Base-by-base conservation (phyloP, 129 eudicot species). In the Chrysanthemum seticuspe region DNA sequence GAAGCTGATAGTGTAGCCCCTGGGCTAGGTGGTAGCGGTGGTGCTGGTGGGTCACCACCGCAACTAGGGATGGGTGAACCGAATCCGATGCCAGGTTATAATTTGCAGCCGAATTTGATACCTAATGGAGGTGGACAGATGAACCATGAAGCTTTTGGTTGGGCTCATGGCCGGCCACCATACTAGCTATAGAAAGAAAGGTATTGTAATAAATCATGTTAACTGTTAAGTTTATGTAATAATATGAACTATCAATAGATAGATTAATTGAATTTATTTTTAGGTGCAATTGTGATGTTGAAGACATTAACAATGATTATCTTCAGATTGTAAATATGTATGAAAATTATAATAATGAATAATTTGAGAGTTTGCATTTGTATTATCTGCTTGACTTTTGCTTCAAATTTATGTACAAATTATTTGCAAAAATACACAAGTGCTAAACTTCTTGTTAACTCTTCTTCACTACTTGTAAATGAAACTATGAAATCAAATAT, bases 161-260 rank as follows among this genome's bases (percentile, higher is more conserved):
- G 90, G 90, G 72, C 84, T 67, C 85, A 79, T 72, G 87, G 85
- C 48, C 79, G 90, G 60, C 83, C 85, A 50, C 85, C 90, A 21
- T 85, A 79, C 76, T 85, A 85, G 78, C 19, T 19, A 10, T 19
- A 10, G 12, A 49, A 40, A 9, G 9, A 48, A 62, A 69, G 70
- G 72, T 71, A 78, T 57, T 65, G 25, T 19, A 51, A 77, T 63
- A 44, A 67, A 76, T 56, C 49, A 66, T 19, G 21, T 19, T 54
- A 65, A 52, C 56, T 19, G 21, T 19, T 54, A 65, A 52, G 31
- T 10, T 7, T 56, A 10, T 12, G 2, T 75, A 54, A 13, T 40
- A 44, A 75, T 65, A 75, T 75, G 79, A 21, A 65, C 40, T 66
- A 47, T 66, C 23, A 53, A 4, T 65, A 44, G 57, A 34, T 76